Percentiles rank a stretch among this genome's conserved stretches.
Conservation (phyloP, 352 stramenopile genomes). For the Paralagenidium karlingii region DNA sequence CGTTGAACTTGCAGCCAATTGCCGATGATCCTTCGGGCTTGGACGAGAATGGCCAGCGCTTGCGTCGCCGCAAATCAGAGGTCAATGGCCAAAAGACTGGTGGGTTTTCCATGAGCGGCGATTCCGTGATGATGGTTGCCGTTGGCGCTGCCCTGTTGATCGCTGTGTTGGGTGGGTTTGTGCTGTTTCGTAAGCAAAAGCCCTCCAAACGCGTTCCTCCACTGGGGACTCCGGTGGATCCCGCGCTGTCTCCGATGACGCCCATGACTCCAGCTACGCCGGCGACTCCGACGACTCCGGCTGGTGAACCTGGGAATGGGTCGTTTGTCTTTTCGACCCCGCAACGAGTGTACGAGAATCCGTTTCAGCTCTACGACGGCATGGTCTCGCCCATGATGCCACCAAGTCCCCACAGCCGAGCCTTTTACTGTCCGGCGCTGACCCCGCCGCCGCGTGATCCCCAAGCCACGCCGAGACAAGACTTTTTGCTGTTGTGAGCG, state of each 20-base stretch:
- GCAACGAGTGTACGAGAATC: background rate
- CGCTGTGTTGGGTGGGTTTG: slow-evolving; percentile 15
- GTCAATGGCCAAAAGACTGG: too few relatives aligned
- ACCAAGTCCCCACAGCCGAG: too few relatives aligned
- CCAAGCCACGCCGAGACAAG: too few relatives aligned
- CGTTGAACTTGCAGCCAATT: slow-evolving; percentile 13
- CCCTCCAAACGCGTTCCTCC: slow-evolving; percentile 6
- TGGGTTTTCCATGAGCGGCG: slow-evolving; percentile 6
- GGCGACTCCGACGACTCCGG: slow-evolving; percentile 12
- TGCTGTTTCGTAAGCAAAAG: slow-evolving; percentile 13
- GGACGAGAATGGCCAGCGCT: slow-evolving; percentile 1
- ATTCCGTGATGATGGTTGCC: slow-evolving; percentile 18
- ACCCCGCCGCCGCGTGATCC: too few relatives aligned
- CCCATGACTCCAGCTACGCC: slow-evolving; percentile 10
- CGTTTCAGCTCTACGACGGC: background rate
- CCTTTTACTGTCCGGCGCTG: too few relatives aligned
- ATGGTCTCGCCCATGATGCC: too few relatives aligned
- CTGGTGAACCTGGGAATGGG: slow-evolving; percentile 3
- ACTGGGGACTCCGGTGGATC: slow-evolving; percentile 11
- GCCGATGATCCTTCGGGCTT: slow-evolving; percentile 3
- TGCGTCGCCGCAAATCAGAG: slow-evolving; percentile 3
- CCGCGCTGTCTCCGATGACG: slow-evolving; percentile 5
- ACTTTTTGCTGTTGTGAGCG: too few relatives aligned
- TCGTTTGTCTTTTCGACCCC: slow-evolving; percentile 2
- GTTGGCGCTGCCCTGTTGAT: slow-evolving; percentile 12